Conservation (phyloP, 768 basidiomycete species). For the Dendrothele bispora region DNA sequence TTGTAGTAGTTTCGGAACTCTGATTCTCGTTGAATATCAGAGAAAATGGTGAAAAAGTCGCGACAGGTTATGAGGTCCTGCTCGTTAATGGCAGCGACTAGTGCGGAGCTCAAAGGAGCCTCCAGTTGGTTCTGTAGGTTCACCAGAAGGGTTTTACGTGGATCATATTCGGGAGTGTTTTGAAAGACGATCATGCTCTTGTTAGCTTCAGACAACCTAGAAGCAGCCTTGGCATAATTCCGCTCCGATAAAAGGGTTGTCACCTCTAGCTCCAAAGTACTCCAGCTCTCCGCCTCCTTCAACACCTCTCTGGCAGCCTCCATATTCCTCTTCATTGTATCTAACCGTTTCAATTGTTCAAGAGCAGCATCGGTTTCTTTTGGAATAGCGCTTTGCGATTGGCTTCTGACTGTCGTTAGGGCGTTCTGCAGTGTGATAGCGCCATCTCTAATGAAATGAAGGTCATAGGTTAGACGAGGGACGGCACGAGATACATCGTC, state of each 20-base stretch:
- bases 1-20: slow-evolving; percentile 97
- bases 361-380: slow-evolving; percentile 65
- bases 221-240: slow-evolving; percentile 88
- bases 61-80: slow-evolving; percentile 75
- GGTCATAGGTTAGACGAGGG: slow-evolving; percentile 89
- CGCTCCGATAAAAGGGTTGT: slow-evolving; percentile 78
- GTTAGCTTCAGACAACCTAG: slow-evolving; percentile 84
- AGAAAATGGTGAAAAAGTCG: slow-evolving; percentile 83
- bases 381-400: slow-evolving; percentile 51
- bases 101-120: slow-evolving; percentile 84
- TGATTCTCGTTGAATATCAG: slow-evolving; percentile 84
- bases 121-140: slow-evolving; percentile 96
- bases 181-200: slow-evolving; percentile 91
- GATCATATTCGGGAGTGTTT: slow-evolving; percentile 90
- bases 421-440: slow-evolving; percentile 73
- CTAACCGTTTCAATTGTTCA: slow-evolving; percentile 76
- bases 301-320: slow-evolving; percentile 87
- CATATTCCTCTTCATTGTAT: slow-evolving; percentile 84
- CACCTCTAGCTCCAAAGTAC: slow-evolving; percentile 90
- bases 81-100: slow-evolving; percentile 83
- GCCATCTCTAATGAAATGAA: slow-evolving; percentile 96
- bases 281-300: slow-evolving; percentile 96
- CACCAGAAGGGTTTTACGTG: slow-evolving; percentile 80
- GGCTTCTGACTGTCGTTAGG: slow-evolving; percentile 60
- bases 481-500: slow-evolving; percentile 91